Percentiles rank a stretch among this genome's conserved stretches.
These are phyloP conservation scores for Pythium oligandrum DNA, from an alignment of 352 stramenopile genomes.

Conservation along the genomic window DNA sequence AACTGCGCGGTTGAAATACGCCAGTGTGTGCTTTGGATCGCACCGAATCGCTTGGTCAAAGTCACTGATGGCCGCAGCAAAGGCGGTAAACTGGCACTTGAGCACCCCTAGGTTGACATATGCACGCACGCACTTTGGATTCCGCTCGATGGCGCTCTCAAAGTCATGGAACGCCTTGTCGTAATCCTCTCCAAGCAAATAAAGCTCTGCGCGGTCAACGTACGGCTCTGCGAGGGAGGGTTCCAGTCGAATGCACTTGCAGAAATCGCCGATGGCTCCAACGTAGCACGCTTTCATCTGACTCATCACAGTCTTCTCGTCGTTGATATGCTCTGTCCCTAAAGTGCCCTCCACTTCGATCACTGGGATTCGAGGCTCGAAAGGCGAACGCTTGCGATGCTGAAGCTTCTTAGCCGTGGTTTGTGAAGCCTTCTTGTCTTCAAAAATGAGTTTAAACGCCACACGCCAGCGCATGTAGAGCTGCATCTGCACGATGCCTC, in stretches of 20 bases:
- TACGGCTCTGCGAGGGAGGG: conserved; percentile 49
- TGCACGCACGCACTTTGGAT: conserved; percentile 45
- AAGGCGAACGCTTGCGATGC: conserved; percentile 24
- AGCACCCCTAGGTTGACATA: conserved; percentile 63
- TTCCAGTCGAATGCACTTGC: conserved; percentile 58
- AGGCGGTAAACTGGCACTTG: conserved; percentile 70
- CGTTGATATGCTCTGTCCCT: conserved; percentile 38
- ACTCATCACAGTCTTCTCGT: conserved; percentile 34
- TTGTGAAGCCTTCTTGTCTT: conserved; percentile 12
- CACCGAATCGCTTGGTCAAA: conserved; percentile 62
- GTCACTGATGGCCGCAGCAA: conserved; percentile 55
- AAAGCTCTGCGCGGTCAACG: conserved; percentile 64
- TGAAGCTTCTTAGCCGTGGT: conserved; percentile 2
- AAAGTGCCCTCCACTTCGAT: conserved; percentile 49
- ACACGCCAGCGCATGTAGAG: conserved; percentile 59
- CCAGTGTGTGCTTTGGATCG: conserved; percentile 29
- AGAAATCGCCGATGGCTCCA: conserved; percentile 53
- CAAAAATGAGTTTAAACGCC: conserved; percentile 46
- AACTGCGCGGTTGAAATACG: conserved; percentile 65
- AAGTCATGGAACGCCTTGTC: conserved; percentile 59
- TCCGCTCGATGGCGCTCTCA: conserved; percentile 37
- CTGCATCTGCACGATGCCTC: conserved; percentile 67
- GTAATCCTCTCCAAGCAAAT: conserved; percentile 57
- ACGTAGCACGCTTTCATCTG: conserved; percentile 51
- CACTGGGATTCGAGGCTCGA: conserved; percentile 30